A percentile compares a stretch with the other conserved stretches of the same genome.
phyloP scores from a whole-genome alignment of 1,284 basidiomycete genomes.

The Amylostereum areolatum region DNA sequence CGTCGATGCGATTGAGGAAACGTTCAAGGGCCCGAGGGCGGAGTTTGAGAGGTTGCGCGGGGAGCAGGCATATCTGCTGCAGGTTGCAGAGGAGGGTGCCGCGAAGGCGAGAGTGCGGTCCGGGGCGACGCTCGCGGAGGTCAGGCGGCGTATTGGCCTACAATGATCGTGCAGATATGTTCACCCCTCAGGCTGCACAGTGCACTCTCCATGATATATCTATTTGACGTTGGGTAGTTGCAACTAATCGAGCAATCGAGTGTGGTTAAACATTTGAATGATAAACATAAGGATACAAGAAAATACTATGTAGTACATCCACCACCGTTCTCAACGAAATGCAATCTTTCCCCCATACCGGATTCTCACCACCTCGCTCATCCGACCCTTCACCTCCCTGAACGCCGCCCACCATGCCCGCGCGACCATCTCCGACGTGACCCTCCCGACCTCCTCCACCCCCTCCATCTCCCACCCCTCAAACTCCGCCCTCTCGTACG shows the following conservation, averaged over 20 bases:
- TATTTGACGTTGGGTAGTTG: too few species aligned
- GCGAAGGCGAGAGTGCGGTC: slow-evolving; percentile 60
- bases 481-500: slow-evolving; percentile 38
- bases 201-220: too few species aligned
- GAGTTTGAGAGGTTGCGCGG: slow-evolving; percentile 62
- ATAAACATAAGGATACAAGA: too few species aligned
- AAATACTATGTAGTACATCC: too few species aligned
- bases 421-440: slow-evolving; percentile 38
- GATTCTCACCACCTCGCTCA: slow-evolving; percentile 54
- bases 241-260: too few species aligned
- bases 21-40: slow-evolving; percentile 62
- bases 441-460: slow-evolving; percentile 12
- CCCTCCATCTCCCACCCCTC: slow-evolving; percentile 27
- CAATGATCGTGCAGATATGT: too few species aligned
- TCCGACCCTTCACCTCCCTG: slow-evolving; percentile 51
- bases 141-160: slow-evolving; percentile 66
- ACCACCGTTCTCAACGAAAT: slow-evolving; percentile 16
- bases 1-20: slow-evolving; percentile 65
- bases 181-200: too few species aligned
- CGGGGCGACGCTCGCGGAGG: slow-evolving; percentile 57
- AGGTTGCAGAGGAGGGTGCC: slow-evolving; percentile 63
- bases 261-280: too few species aligned
- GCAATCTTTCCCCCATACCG: slow-evolving; percentile 63
- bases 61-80: slow-evolving; percentile 58
- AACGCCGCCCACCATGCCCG: slow-evolving; percentile 76